These are phyloP conservation scores for Rhododendron henanense DNA, from an alignment of 148 eudicot genomes.

Conservation along the genomic window DNA sequence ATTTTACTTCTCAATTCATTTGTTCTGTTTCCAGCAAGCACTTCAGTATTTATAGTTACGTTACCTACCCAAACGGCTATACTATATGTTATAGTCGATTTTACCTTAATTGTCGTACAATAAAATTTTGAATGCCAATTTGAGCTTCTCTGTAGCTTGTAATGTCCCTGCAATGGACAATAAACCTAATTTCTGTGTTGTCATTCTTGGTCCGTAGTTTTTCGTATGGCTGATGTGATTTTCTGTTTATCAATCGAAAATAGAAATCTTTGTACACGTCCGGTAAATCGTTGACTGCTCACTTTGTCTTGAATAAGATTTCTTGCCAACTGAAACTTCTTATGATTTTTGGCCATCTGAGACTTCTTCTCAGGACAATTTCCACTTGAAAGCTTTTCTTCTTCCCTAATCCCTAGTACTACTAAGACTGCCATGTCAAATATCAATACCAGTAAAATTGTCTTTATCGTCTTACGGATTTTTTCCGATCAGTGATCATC, in stretches of 20 bases:
- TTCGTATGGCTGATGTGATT: background rate
- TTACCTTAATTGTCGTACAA: background rate
- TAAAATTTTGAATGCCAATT: background rate
- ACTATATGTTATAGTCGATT: background rate
- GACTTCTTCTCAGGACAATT: background rate
- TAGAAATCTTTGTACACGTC: background rate
- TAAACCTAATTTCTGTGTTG: background rate
- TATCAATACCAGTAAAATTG: background rate
- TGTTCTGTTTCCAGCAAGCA: background rate
- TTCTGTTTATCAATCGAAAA: background rate
- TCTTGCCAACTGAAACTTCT: background rate
- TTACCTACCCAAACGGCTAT: background rate
- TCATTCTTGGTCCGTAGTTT: background rate
- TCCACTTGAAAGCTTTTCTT: background rate
- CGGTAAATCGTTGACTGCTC: background rate
- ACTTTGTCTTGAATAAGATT: background rate
- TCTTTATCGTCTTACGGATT: background rate
- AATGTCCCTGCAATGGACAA: slow-evolving; percentile 1
- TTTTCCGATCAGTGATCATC: background rate
- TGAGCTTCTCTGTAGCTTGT: background rate
- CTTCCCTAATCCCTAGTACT: background rate
- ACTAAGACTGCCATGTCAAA: background rate
- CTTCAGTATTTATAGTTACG: background rate
- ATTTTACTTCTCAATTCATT: background rate
- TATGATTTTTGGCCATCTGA: background rate